Conservation (phyloP, 345 rosid species). For the Geranium brycei region DNA sequence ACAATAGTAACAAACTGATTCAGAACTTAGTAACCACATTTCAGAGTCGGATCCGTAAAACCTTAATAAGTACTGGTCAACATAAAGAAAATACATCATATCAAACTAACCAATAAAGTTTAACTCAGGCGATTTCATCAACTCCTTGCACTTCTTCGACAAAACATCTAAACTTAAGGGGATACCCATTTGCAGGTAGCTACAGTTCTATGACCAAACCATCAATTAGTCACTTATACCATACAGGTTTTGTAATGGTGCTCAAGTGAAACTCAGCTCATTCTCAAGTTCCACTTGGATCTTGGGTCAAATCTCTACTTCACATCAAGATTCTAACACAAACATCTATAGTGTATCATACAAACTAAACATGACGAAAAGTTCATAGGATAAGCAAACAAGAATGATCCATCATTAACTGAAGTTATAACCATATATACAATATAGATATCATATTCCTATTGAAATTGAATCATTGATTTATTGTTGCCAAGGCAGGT, state of each 20-base stretch:
- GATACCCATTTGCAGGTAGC: no score
- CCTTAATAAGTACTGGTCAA: no score
- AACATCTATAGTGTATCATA: conserved; percentile 4
- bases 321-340: conserved; percentile 4
- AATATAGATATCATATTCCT: background rate
- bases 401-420: background rate
- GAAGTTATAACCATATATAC: background rate
- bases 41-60: no score
- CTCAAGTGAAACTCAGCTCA: background rate
- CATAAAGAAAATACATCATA: no score
- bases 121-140: no score
- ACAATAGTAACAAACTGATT: background rate
- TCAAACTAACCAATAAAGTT: no score
- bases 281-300: background rate
- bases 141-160: no score
- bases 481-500: conserved; percentile 1
- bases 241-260: background rate
- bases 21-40: background rate
- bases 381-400: background rate
- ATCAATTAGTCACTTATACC: no score
- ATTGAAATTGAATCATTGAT: no score
- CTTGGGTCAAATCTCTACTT: background rate
- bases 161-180: no score
- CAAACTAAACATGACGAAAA: background rate
- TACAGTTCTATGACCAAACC: no score